phyloP scores from a whole-genome alignment of 1,284 basidiomycete species.

The Moesziomyces aphidis region DNA sequence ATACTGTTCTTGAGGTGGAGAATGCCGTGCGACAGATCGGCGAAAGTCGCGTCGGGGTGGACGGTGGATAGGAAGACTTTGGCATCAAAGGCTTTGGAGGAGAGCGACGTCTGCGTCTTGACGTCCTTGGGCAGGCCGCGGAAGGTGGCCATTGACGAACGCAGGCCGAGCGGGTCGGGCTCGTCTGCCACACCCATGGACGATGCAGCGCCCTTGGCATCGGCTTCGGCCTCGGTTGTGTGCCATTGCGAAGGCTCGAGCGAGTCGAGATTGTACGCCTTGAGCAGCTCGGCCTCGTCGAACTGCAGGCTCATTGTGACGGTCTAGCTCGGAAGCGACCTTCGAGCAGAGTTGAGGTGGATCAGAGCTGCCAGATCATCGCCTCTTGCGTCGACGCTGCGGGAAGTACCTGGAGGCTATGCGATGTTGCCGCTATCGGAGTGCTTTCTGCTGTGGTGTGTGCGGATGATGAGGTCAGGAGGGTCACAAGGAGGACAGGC shows the following conservation, averaged over 20 bases:
- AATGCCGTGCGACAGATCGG: conserved; percentile 76
- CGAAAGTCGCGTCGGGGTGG: conserved; percentile 95
- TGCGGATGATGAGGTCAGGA: not conserved
- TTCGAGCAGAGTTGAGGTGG: not conserved
- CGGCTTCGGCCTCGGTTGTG: conserved; percentile 27
- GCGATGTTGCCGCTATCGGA: not conserved
- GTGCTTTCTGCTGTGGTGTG: not conserved
- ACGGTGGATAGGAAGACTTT: conserved; percentile 90
- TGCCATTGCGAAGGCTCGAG: conserved; percentile 67
- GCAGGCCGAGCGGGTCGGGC: conserved; percentile 68
- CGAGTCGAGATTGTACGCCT: conserved; percentile 68
- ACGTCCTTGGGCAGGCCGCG: conserved; percentile 42
- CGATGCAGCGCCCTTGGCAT: conserved; percentile 22
- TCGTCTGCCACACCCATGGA: conserved; percentile 53
- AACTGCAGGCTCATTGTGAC: conserved; percentile 49
- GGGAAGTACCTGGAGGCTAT: too few species aligned
- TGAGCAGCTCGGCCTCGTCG: conserved; percentile 67
- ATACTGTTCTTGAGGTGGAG: conserved; percentile 57
- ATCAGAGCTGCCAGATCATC: too few species aligned
- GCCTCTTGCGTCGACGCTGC: too few species aligned
- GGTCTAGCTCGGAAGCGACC: not conserved
- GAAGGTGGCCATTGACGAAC: conserved; percentile 69
- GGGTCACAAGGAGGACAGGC: conserved; percentile 4
- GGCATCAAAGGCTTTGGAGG: conserved; percentile 95
- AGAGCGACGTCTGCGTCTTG: conserved; percentile 58